Evolutionary conservation across 805 yeast genomes (phyloP).

Genomic region (Debaryomyces hansenii): DNA sequence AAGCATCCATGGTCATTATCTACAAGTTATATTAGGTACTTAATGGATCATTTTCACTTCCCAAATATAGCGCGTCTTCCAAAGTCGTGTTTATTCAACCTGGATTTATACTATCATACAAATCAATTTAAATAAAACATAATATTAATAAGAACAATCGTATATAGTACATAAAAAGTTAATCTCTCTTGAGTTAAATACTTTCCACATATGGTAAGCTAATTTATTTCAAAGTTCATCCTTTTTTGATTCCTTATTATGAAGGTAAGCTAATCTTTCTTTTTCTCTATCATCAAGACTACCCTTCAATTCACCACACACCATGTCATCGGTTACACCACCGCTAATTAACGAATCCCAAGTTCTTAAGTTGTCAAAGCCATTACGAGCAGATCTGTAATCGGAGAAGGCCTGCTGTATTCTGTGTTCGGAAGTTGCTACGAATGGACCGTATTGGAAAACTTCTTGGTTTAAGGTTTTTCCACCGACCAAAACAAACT

Average conservation of each 20-base stretch:
- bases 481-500: constrained; percentile 78
- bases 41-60: background rate
- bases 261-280: constrained; percentile 12
- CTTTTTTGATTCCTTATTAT: constrained; percentile 3
- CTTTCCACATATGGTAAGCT: too few species aligned
- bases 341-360: constrained; percentile 54
- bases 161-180: background rate
- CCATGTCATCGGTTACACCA: constrained; percentile 44
- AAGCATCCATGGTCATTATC: constrained; percentile 34
- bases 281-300: constrained; percentile 28
- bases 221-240: constrained; percentile 7
- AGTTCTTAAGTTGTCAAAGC: constrained; percentile 63
- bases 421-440: constrained; percentile 65
- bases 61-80: background rate
- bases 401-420: constrained; percentile 70
- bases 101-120: background rate
- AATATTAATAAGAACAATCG: background rate
- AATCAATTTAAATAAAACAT: constrained; percentile 1
- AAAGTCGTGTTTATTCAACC: background rate
- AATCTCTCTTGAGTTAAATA: too few species aligned
- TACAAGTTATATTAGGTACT: background rate
- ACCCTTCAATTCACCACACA: constrained; percentile 38
- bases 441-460: constrained; percentile 91
- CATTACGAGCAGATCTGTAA: constrained; percentile 67
- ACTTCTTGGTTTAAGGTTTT: constrained; percentile 68